Conservation (phyloP, 176 grass and related monocot species). For the Triticum urartu region DNA sequence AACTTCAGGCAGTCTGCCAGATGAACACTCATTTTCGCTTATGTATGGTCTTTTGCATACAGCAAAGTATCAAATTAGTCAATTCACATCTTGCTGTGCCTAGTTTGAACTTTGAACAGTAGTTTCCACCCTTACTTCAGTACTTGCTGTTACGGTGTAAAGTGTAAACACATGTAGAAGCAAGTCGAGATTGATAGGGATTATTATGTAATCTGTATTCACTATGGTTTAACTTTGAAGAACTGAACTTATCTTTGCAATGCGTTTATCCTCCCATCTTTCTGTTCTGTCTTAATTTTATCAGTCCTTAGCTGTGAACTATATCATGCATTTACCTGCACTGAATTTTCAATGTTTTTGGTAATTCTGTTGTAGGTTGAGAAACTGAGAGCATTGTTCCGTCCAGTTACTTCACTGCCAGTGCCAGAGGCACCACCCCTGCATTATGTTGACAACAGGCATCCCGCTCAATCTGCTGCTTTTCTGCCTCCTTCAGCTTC, state of each 20-base stretch:
- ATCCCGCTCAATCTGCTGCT: conserved; percentile 1
- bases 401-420: conserved; percentile 29
- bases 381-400: conserved; percentile 46
- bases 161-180: background rate
- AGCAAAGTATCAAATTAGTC: background rate
- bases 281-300: conserved; percentile 2
- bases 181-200: background rate
- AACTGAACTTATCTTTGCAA: background rate
- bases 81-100: background rate
- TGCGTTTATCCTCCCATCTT: background rate
- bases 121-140: background rate
- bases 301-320: conserved; percentile 11
- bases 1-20: background rate
- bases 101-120: background rate
- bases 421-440: conserved; percentile 19
- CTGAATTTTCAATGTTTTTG: conserved; percentile 22
- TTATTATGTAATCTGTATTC: background rate
- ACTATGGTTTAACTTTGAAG: conserved; percentile 10
- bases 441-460: conserved; percentile 38
- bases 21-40: background rate
- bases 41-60: background rate
- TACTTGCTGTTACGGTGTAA: background rate
- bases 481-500: conserved; percentile 3
- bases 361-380: conserved; percentile 45
- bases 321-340: background rate